A percentile compares a stretch with the other conserved stretches of the same genome.
These are phyloP conservation scores for Agaricus subrufescens DNA, from an alignment of 768 basidiomycete species.

Conservation along the genomic window DNA sequence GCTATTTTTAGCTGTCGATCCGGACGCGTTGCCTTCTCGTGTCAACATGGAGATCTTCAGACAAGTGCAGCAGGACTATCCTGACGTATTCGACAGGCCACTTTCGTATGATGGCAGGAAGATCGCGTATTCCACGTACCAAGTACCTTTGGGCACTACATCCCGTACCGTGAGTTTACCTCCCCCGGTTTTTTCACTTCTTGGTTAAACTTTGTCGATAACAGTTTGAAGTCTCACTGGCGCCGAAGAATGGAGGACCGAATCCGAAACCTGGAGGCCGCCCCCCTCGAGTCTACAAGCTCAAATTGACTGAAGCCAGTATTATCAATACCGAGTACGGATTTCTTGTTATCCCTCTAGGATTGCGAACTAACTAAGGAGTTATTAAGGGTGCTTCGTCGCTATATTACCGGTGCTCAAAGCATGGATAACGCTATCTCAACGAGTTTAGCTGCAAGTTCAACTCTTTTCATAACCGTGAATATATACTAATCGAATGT, in stretches of 20 bases:
- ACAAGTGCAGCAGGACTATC: conserved; percentile 52
- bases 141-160: conserved; percentile 51
- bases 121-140: conserved; percentile 57
- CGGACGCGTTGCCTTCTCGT: conserved; percentile 61
- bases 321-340: conserved; percentile 28
- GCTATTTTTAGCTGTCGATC: conserved; percentile 46
- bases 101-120: conserved; percentile 78
- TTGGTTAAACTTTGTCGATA: neutral
- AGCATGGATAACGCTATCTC: conserved; percentile 54
- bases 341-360: neutral
- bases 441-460: conserved; percentile 52
- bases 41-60: conserved; percentile 68
- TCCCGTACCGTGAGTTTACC: conserved; percentile 41
- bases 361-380: neutral
- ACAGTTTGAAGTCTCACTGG: conserved; percentile 60
- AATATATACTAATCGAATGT: neutral
- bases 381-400: conserved; percentile 45
- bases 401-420: conserved; percentile 56
- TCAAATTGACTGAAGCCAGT: conserved; percentile 53
- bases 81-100: conserved; percentile 64
- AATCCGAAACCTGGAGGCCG: conserved; percentile 26
- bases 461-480: too few species aligned
- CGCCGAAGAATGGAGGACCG: conserved; percentile 30
- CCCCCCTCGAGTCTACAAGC: conserved; percentile 57
- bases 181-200: neutral